Conservation (phyloP, 2,329 filamentous ascomycete genomes). For the Cladosporium phlei region DNA sequence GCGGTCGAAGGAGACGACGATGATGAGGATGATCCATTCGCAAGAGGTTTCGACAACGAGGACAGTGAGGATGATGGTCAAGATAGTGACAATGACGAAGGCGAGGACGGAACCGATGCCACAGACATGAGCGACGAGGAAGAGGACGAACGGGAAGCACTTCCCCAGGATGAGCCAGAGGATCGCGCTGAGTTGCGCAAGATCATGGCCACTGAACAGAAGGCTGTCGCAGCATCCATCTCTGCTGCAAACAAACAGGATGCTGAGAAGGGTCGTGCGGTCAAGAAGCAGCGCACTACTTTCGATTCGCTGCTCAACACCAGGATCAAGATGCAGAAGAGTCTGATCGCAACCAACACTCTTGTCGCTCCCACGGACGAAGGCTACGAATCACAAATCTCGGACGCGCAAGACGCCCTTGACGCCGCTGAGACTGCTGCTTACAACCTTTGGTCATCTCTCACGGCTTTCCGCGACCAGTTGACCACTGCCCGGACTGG, state of each 20-base stretch:
- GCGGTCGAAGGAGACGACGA: conserved; percentile 54
- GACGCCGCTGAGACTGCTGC: conserved; percentile 81
- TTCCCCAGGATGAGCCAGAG: conserved; percentile 38
- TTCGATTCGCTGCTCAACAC: conserved; percentile 88
- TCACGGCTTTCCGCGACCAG: conserved; percentile 64
- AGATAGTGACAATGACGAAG: conserved; percentile 17
- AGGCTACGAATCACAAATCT: conserved; percentile 16
- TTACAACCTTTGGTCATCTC: conserved; percentile 75
- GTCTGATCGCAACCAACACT: conserved; percentile 75
- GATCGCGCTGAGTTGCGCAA: conserved; percentile 54
- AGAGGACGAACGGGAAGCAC: conserved; percentile 39
- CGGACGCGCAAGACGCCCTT: conserved; percentile 46
- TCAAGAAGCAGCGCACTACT: conserved; percentile 76
- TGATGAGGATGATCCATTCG: conserved; percentile 47
- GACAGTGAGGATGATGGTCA: conserved; percentile 33
- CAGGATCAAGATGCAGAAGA: conserved; percentile 89
- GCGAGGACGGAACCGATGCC: conserved; percentile 28
- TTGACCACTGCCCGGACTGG: conserved; percentile 51
- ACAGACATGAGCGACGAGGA: conserved; percentile 42
- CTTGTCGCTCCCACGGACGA: conserved; percentile 40
- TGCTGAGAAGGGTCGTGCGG: conserved; percentile 76
- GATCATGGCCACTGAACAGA: conserved; percentile 64
- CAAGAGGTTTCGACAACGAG: conserved; percentile 39
- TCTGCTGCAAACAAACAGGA: conserved; percentile 69
- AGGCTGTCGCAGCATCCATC: conserved; percentile 59